Evolutionary conservation across 257 asterid species (phyloP), one percentile per base, ranked within the genome.

Genomic region (Plantago elongata): DNA sequence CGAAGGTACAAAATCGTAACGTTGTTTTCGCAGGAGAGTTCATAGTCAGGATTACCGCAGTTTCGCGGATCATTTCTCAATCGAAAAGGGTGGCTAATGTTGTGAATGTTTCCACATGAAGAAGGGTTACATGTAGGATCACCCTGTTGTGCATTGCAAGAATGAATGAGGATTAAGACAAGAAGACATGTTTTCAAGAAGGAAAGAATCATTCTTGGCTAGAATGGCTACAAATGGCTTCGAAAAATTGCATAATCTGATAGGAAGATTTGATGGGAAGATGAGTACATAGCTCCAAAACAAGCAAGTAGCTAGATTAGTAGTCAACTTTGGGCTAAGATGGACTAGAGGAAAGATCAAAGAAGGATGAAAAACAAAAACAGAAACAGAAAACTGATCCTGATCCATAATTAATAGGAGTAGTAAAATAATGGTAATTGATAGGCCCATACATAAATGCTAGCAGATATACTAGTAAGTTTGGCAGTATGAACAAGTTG

Each of bases 21-120:
- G 43, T 72, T 72, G 71, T 71, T 64, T 58, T 46, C 62, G 13
- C 84, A 81, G 5, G 46, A 68, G 13, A 76, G 65, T 66, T 76
- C 74, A 5, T 48, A 76, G 13, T 7, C 54, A 12, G 60, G 40
- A 30, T 72, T 16, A 7, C 95, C 89, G 48, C 89, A 81, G 61
- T 66, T 5, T 7, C 13, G 4, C 2, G 87, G 87, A 56, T 79
- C 85, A 5, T 51, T 42, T 45, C 64, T 77, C 47, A 86, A 68
- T 5, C 91, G 57, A 13, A 73, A 79, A n/a, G 83, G 83, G 54
- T 43, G 54, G 62, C 69, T 72, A 13, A 81, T 76, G 34, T 56
- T 54, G 5, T 5, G 71, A 46, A 82, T 63, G 17, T 45, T 42
- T 27, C 83, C 84, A 14, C 83, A 79, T 7, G 77, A 40, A 52